Evolutionary conservation across 768 basidiomycete genomes (phyloP), one percentile per base, ranked within the genome.

Genomic region (Panaeolus papilionaceus): DNA sequence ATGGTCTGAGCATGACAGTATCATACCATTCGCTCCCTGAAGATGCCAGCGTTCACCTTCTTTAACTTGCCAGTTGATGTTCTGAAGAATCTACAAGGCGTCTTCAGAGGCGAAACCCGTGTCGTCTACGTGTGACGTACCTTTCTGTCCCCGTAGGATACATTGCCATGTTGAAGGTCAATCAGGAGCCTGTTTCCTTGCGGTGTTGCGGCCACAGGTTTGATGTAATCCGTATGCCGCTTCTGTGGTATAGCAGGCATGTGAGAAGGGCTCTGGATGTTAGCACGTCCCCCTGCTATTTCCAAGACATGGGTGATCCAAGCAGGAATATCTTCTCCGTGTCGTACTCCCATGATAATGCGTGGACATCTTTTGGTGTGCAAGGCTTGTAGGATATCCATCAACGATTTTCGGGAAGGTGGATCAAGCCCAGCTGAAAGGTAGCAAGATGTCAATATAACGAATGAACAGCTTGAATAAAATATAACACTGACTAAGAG

Each of bases 1-100:
- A 38, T 9, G 39, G n/a, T 38, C 49, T 16, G 26, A 42, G 12
- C 12, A 11, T 26, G 12, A 42, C 16, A 80, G 39, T 16, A 14
- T 44, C 16, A 40, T 76, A 91, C 94, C 97, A 75, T 99, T 99
- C 26, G 89, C 80, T 9, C 97, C 96, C 72, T 90, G 87, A 12
- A 99, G 87, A 73, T 96, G 93, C 94, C 95, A 98, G 37, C 92
- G 85, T 51, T 96, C 90, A 45, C 95, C 94, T 71, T 87, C 85
- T 2, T 83, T 83, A 68, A 99, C 89, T 44, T 88, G 85, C 97
- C 96, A 99, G 65, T 86, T 85, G 61, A 98, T 87, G 66, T 89
- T 80, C 68, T 86, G 84, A 1, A 99, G 85, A 4, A 96, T 88
- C 93, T 95, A 63, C 37, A 3, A 18, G n/a, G 1, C 20, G 18